A percentile compares a stretch with the other conserved stretches of the same genome.
Evolutionary conservation across 179 eudicot genomes (phyloP).

Genomic region (Beta macrorhiza): DNA sequence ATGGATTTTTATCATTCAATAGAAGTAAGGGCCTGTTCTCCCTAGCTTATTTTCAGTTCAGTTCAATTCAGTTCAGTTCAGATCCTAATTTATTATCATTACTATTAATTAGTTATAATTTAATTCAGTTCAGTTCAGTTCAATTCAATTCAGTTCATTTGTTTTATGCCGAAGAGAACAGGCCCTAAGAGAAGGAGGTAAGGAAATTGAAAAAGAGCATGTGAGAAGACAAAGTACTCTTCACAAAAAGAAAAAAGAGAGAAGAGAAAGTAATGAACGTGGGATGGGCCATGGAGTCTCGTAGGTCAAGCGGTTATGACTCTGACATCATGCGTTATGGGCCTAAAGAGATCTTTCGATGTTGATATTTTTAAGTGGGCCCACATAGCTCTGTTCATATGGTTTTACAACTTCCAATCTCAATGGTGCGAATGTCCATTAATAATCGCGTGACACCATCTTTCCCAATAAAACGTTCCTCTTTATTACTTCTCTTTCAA

Average conservation of each 20-base stretch:
- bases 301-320: conserved; percentile 42
- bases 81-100: too few species aligned
- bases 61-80: too few species aligned
- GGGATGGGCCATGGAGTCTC: conserved; percentile 24
- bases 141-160: too few species aligned
- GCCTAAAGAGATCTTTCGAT: conserved; percentile 28
- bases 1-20: too few species aligned
- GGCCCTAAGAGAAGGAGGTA: too few species aligned
- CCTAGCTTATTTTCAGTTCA: too few species aligned
- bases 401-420: conserved; percentile 8
- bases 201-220: not conserved
- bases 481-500: not conserved
- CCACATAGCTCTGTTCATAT: conserved; percentile 9
- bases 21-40: too few species aligned
- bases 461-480: conserved; percentile 12
- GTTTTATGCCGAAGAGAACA: too few species aligned
- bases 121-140: too few species aligned
- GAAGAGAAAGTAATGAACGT: not conserved
- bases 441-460: conserved; percentile 12
- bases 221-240: not conserved
- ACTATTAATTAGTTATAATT: too few species aligned
- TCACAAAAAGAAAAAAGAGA: too few species aligned
- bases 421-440: conserved; percentile 18
- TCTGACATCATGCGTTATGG: conserved; percentile 40
- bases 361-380: conserved; percentile 22